Evolutionary conservation across 208 protist genomes (phyloP).

Genomic region (Crithidia thermophila): DNA sequence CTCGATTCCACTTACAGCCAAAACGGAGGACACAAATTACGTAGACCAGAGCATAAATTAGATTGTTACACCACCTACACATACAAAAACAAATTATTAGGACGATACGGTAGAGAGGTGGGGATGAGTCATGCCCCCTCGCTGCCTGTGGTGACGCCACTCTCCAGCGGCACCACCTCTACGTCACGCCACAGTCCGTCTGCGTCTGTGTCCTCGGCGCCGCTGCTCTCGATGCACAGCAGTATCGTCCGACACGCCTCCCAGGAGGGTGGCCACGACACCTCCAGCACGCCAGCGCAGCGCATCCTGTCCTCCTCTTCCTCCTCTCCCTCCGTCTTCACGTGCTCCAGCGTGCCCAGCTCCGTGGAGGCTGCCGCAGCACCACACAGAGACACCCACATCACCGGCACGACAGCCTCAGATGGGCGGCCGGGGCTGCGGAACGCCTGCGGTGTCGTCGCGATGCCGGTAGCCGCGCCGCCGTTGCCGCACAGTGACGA

Average conservation of each 20-base stretch:
- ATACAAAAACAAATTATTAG: no score
- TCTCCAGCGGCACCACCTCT: background rate
- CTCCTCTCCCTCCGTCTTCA: constrained; percentile 1
- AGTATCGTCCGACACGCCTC: no score
- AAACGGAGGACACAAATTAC: no score
- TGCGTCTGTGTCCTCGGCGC: background rate
- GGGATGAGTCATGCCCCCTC: no score
- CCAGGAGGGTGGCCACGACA: background rate
- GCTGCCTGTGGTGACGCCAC: no score
- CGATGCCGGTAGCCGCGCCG: background rate
- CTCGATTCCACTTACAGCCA: no score
- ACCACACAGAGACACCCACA: background rate
- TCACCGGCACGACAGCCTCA: background rate
- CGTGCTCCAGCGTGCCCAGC: background rate
- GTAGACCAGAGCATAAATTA: no score
- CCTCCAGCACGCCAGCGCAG: background rate
- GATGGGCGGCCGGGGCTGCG: background rate
- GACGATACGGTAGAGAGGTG: no score
- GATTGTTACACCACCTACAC: no score
- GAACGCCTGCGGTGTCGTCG: background rate
- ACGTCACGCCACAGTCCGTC: background rate
- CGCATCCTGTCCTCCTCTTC: background rate
- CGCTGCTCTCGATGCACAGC: constrained; percentile 17
- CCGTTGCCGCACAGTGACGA: background rate
- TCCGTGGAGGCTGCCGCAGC: background rate